phyloP scores from a whole-genome alignment of 768 basidiomycete genomes.

The Hypsizygus marmoreus region DNA sequence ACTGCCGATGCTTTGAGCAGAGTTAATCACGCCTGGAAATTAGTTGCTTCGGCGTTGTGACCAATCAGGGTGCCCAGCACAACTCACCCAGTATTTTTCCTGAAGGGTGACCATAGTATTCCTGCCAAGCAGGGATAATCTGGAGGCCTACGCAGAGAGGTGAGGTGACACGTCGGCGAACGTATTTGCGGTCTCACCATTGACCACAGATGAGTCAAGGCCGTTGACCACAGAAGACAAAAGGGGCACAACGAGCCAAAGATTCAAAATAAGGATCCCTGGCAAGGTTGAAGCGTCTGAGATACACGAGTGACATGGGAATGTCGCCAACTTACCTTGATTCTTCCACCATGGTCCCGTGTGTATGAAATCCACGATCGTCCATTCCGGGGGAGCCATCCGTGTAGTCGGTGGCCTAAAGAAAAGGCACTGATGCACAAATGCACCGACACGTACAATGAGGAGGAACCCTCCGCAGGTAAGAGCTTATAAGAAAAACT shows the following conservation, averaged over 20 bases:
- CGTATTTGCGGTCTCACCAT: slow-evolving; percentile 30
- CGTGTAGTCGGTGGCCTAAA: too few relatives aligned
- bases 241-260: slow-evolving; percentile 63
- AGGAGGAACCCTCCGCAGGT: too few relatives aligned
- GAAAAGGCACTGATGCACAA: too few relatives aligned
- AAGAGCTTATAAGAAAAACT: too few relatives aligned
- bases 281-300: background rate
- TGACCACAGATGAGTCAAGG: slow-evolving; percentile 67
- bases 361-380: slow-evolving; percentile 62
- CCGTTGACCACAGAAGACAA: slow-evolving; percentile 68
- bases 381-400: slow-evolving; percentile 47
- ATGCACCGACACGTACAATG: background rate
- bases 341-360: slow-evolving; percentile 63
- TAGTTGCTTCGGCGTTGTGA: too few relatives aligned
- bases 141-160: slow-evolving; percentile 53
- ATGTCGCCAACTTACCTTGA: slow-evolving; percentile 40
- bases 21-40: slow-evolving; percentile 65
- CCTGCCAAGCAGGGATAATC: slow-evolving; percentile 65
- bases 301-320: background rate
- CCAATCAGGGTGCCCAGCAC: too few relatives aligned
- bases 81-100: slow-evolving; percentile 50
- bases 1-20: slow-evolving; percentile 63
- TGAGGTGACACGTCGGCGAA: slow-evolving; percentile 9
- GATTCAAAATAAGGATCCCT: slow-evolving; percentile 62
- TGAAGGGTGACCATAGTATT: slow-evolving; percentile 53